Conservation (phyloP, 2,329 filamentous ascomycete genomes). For the Epicoccum sorghinum region DNA sequence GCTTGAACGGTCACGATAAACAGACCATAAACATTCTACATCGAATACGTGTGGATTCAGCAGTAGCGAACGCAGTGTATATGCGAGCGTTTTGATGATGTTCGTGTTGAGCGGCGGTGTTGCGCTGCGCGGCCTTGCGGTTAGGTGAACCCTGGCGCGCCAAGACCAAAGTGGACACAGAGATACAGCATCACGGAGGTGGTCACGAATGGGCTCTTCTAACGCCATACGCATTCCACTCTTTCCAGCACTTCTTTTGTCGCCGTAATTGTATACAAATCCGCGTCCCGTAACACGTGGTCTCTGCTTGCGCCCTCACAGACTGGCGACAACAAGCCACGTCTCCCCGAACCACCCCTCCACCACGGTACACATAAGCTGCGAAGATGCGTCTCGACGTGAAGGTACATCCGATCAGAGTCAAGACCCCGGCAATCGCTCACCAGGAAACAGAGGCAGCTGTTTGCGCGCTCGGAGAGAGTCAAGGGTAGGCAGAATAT, state of each 20-base stretch:
- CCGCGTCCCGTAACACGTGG: constrained; percentile 2
- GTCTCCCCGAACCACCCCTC: constrained; percentile 39
- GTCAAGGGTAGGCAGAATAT: constrained; percentile 66
- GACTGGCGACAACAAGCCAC: constrained; percentile 49
- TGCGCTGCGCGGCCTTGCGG: constrained; percentile 23
- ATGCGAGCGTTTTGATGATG: too few relatives aligned
- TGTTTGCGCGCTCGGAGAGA: constrained; percentile 89
- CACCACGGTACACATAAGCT: constrained; percentile 31
- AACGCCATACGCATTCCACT: constrained; percentile 8
- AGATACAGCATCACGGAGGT: constrained; percentile 14
- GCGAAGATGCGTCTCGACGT: constrained; percentile 54
- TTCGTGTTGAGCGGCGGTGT: constrained; percentile 22
- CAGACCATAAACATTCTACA: too few relatives aligned
- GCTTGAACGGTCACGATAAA: too few relatives aligned
- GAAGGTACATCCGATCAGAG: constrained; percentile 43
- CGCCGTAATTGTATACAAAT: background rate
- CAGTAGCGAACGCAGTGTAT: too few relatives aligned
- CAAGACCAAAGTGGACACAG: constrained; percentile 40
- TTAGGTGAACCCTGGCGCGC: constrained; percentile 35
- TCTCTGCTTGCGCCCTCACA: constrained; percentile 23
- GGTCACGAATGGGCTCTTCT: constrained; percentile 9
- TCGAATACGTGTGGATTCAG: too few relatives aligned
- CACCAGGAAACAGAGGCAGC: constrained; percentile 68
- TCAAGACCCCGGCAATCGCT: constrained; percentile 32
- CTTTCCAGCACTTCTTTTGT: constrained; percentile 9